Percentiles rank a stretch among this genome's conserved stretches.
Evolutionary conservation across 2,329 filamentous ascomycete species (phyloP).

Genomic region (Aspergillus floridensis): DNA sequence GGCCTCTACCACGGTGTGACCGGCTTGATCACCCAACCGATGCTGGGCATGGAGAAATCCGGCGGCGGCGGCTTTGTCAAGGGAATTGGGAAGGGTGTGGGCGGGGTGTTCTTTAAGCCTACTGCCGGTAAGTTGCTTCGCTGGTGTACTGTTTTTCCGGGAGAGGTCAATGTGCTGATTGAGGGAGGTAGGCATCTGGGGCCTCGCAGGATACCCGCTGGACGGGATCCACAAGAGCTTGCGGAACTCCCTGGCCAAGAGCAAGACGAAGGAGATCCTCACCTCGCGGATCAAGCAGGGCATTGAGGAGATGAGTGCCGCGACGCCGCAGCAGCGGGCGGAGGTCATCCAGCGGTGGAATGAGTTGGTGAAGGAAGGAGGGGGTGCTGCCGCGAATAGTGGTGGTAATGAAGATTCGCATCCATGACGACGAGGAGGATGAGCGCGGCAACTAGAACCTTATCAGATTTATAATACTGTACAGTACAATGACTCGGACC

Average conservation of each 20-base stretch:
- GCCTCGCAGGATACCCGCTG: constrained; percentile 31
- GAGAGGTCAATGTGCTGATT: background rate
- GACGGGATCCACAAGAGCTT: constrained; percentile 32
- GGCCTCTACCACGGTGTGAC: constrained; percentile 80
- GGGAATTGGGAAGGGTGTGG: constrained; percentile 78
- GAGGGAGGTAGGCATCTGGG: constrained; percentile 25
- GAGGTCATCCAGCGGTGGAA: constrained; percentile 22
- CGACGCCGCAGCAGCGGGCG: constrained; percentile 22
- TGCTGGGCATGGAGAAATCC: constrained; percentile 65
- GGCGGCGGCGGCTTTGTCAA: constrained; percentile 68
- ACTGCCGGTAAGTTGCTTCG: constrained; percentile 62
- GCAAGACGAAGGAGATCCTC: constrained; percentile 28
- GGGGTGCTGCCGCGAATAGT: too few relatives aligned
- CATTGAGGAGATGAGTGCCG: constrained; percentile 26
- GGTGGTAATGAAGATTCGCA: too few relatives aligned
- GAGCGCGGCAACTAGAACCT: too few relatives aligned
- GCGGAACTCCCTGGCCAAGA: constrained; percentile 26
- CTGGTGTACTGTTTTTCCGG: background rate
- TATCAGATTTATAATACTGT: too few relatives aligned
- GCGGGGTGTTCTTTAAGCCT: constrained; percentile 78
- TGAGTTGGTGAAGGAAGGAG: constrained; percentile 6
- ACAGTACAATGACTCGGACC: too few relatives aligned
- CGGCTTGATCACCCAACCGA: constrained; percentile 75
- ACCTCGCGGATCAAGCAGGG: constrained; percentile 29
- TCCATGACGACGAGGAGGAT: too few relatives aligned